These are phyloP conservation scores for Phytophthora hibernalis DNA, from an alignment of 352 stramenopile species.

Conservation along the genomic window DNA sequence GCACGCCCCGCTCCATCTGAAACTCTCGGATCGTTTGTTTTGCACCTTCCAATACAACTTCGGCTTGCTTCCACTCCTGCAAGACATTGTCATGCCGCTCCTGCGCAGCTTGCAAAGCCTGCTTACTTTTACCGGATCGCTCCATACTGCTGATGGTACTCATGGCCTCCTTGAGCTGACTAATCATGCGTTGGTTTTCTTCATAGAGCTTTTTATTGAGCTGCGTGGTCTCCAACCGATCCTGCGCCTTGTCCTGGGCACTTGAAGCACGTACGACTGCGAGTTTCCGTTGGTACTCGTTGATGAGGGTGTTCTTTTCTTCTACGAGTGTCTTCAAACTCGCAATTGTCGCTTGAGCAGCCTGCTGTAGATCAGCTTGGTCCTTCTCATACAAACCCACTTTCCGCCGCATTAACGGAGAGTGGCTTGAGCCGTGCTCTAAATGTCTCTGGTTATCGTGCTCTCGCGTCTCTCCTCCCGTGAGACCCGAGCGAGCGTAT, in stretches of 20 bases:
- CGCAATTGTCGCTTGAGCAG: conserved; percentile 78
- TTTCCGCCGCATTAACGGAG: conserved; percentile 66
- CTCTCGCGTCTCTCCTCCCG: conserved; percentile 18
- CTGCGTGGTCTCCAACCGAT: conserved; percentile 59
- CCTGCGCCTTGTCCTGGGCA: conserved; percentile 56
- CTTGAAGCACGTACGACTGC: conserved; percentile 52
- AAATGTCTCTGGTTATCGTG: conserved; percentile 37
- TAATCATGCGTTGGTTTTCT: conserved; percentile 82
- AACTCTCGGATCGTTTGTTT: conserved; percentile 66
- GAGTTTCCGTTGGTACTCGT: conserved; percentile 70
- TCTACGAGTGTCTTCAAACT: conserved; percentile 82
- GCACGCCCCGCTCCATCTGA: conserved; percentile 56
- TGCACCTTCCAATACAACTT: conserved; percentile 58
- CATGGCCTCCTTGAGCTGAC: conserved; percentile 72
- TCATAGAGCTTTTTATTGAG: conserved; percentile 79
- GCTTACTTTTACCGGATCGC: conserved; percentile 58
- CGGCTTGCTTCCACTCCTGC: conserved; percentile 77
- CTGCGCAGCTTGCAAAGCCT: conserved; percentile 65
- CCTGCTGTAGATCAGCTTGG: conserved; percentile 73
- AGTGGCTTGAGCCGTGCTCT: conserved; percentile 27
- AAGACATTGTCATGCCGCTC: conserved; percentile 72
- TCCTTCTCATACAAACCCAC: conserved; percentile 83
- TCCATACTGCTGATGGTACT: conserved; percentile 74
- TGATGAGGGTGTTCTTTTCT: conserved; percentile 78
- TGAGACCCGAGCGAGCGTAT: conserved; percentile 46